Evolutionary conservation across 2,329 filamentous ascomycete genomes (phyloP), one percentile per base, ranked within the genome.

Genomic region (Aspergillus niger): DNA sequence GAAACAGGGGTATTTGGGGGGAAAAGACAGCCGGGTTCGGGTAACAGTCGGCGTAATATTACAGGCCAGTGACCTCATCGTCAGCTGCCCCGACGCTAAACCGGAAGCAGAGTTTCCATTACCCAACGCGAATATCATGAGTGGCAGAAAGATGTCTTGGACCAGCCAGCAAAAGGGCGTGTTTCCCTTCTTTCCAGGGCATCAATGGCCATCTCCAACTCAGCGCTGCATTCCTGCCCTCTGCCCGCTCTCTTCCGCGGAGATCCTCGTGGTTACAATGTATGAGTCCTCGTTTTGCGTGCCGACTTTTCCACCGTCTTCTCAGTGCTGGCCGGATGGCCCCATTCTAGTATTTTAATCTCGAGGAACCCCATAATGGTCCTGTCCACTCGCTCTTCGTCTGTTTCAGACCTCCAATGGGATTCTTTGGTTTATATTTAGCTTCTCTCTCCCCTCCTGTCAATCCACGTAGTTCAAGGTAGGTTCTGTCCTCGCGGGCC

Each of bases 71-170:
- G 58, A 60, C 55, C 51, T 60, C 58, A 64, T 63, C 30, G 39
- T 13, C 13, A 7, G 17, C 11, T 4, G 32, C 17, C 52, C 65
- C 65, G 63, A 64, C 69, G 53, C 72, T 74, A 75, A 67, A 47
- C 62, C 67, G 8, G 24, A 68, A 56, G 2, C 15, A 67, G 69
- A 64, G 49, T 75, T 75, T 74, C 66, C 67, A 65, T 76, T 76
- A 76, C 72, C 63, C 67, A 74, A 76, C 64, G 48, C 63, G 74
- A 75, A 71, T 55, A 28, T 54, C 50, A 51, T 76, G 70, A 74
- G 57, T 75, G 74, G 74, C 59, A 68, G 68, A 30, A 26, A 22
- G 39, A 3, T 22, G 17, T 26, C 52, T 44, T 41, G 15, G 26
- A 20, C 49, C 28, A n/a, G 32, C 10, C 20, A 24, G 13, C 51